Percentiles rank a stretch among this genome's conserved stretches.
Evolutionary conservation across 2,329 filamentous ascomycete genomes (phyloP).

Genomic region (Ceratocystis huliohia): DNA sequence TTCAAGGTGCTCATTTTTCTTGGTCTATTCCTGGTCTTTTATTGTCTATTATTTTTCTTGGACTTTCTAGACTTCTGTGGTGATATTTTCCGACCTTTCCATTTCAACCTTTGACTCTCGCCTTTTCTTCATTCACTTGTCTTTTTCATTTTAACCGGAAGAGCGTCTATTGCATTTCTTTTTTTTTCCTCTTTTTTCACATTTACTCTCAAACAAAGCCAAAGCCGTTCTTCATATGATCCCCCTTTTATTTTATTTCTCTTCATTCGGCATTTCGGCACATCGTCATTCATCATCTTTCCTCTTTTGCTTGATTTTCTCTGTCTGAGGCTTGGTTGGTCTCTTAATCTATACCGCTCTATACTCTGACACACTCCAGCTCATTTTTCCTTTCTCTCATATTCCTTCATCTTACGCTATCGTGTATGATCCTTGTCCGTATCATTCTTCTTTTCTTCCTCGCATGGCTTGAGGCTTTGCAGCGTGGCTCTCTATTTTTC

Average conservation of each 20-base stretch:
- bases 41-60: neutral
- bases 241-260: neutral
- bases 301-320: neutral
- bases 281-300: too few relatives aligned
- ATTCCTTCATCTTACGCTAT: neutral
- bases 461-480: too few relatives aligned
- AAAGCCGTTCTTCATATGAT: neutral
- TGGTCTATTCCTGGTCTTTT: neutral
- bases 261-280: neutral
- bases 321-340: neutral
- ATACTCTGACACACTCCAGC: neutral
- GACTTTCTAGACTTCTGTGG: neutral
- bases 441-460: neutral
- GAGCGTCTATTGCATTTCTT: neutral
- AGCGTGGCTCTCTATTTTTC: neutral
- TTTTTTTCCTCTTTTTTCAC: neutral
- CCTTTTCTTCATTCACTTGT: too few relatives aligned
- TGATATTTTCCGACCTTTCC: too few relatives aligned
- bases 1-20: neutral
- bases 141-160: too few relatives aligned
- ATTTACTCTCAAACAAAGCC: neutral
- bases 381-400: neutral
- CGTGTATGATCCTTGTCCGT: neutral
- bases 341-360: neutral
- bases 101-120: too few relatives aligned